These are phyloP conservation scores for Lachancea sp. DNA, from an alignment of 805 yeast species.

Conservation along the genomic window DNA sequence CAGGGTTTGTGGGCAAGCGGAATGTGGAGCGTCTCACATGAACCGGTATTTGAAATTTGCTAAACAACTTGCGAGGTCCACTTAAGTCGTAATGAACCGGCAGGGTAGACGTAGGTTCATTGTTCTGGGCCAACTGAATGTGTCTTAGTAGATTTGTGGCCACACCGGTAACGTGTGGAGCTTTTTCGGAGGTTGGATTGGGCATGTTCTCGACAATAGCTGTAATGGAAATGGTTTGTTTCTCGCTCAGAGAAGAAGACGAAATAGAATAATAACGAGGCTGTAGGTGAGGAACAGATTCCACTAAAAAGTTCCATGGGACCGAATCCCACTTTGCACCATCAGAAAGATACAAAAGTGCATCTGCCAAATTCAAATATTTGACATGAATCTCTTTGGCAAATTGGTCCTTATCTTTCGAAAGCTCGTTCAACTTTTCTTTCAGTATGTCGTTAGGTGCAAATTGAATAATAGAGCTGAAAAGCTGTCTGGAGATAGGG, in stretches of 20 bases:
- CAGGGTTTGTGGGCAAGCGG: conserved; percentile 82
- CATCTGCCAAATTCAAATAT: conserved; percentile 70
- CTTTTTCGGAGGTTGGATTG: conserved; percentile 24
- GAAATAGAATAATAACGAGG: conserved; percentile 97
- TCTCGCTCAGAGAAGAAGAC: conserved; percentile 75
- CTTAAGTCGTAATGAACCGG: conserved; percentile 57
- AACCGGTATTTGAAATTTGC: conserved; percentile 62
- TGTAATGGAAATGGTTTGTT: conserved; percentile 70
- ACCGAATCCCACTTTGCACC: conserved; percentile 67
- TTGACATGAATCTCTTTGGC: conserved; percentile 56
- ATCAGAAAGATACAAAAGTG: conserved; percentile 52
- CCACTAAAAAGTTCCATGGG: conserved; percentile 81
- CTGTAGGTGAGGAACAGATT: conserved; percentile 71
- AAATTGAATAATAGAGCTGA: conserved; percentile 66
- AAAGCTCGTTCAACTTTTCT: conserved; percentile 38
- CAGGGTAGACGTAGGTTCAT: conserved; percentile 30
- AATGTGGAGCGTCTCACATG: conserved; percentile 93
- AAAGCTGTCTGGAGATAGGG: conserved; percentile 83
- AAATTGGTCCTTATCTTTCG: conserved; percentile 63
- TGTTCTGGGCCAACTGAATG: conserved; percentile 55
- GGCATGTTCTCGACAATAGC: conserved; percentile 78
- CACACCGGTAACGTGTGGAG: conserved; percentile 54
- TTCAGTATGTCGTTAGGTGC: conserved; percentile 63
- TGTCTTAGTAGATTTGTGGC: conserved; percentile 82
- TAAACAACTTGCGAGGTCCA: conserved; percentile 71